Percentiles rank a stretch among this genome's conserved stretches.
These are phyloP conservation scores for Zalaria sp. DNA, from an alignment of 2,329 filamentous ascomycete genomes.

Conservation along the genomic window DNA sequence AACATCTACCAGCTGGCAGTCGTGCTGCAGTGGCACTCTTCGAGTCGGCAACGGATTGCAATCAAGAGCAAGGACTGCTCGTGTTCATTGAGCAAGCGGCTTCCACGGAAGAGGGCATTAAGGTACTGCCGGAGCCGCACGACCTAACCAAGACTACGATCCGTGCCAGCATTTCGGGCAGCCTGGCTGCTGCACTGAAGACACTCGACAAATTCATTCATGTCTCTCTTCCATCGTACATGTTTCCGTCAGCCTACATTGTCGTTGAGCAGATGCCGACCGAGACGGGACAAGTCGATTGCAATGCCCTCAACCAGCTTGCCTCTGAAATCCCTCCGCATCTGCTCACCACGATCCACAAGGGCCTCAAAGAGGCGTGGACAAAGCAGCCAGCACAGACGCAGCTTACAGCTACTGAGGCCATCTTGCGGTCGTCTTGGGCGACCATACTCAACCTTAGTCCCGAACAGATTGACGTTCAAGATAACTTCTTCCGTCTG, in stretches of 20 bases:
- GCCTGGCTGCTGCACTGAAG: slow-evolving; percentile 22
- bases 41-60: slow-evolving; percentile 5
- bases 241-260: slow-evolving; percentile 32
- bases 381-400: slow-evolving; percentile 14
- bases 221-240: slow-evolving; percentile 31
- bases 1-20: slow-evolving; percentile 18
- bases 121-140: slow-evolving; percentile 14
- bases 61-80: slow-evolving; percentile 7
- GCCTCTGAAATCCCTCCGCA: slow-evolving; percentile 13
- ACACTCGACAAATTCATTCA: slow-evolving; percentile 28
- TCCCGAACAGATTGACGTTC: slow-evolving; percentile 34
- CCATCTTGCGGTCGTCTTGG: slow-evolving; percentile 34
- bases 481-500: slow-evolving; percentile 47
- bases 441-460: slow-evolving; percentile 29
- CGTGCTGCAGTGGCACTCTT: slow-evolving; percentile 15
- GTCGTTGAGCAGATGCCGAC: slow-evolving; percentile 24
- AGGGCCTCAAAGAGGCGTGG: slow-evolving; percentile 20
- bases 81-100: slow-evolving; percentile 21
- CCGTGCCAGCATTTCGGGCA: slow-evolving; percentile 12
- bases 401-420: slow-evolving; percentile 21
- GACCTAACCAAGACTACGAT: slow-evolving; percentile 10
- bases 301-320: slow-evolving; percentile 18
- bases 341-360: slow-evolving; percentile 8
- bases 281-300: slow-evolving; percentile 16
- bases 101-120: slow-evolving; percentile 13